Evolutionary conservation across 176 grass and related monocot species (phyloP).

Genomic region (Avena atlantica): DNA sequence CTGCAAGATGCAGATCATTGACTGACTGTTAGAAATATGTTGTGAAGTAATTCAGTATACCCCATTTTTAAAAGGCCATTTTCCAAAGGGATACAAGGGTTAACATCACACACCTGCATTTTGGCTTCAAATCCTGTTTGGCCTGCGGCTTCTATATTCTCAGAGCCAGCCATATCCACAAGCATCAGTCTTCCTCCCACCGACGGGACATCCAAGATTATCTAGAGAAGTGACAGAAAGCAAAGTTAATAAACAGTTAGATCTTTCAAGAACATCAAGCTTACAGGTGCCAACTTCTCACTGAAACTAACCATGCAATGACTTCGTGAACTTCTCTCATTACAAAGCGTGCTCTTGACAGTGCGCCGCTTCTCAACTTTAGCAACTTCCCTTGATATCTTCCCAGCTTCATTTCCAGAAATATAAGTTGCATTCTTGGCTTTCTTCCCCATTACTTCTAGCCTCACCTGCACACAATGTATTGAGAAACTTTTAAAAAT

Average conservation of each 20-base stretch:
- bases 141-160: conserved; percentile 94
- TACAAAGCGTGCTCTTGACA: conserved; percentile 89
- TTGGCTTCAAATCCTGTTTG: conserved; percentile 92
- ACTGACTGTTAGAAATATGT: background rate
- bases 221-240: conserved; percentile 41
- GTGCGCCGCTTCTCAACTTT: conserved; percentile 84
- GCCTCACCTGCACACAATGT: conserved; percentile 53
- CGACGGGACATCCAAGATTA: conserved; percentile 90
- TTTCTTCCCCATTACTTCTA: conserved; percentile 93
- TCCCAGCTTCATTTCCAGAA: conserved; percentile 83
- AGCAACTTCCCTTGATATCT: conserved; percentile 81
- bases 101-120: conserved; percentile 70
- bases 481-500: conserved; percentile 34
- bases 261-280: background rate
- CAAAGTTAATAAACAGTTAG: background rate
- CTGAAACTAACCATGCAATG: conserved; percentile 82
- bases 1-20: background rate
- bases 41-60: background rate
- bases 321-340: conserved; percentile 88
- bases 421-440: conserved; percentile 91
- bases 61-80: background rate
- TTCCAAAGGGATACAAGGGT: background rate
- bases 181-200: conserved; percentile 95
- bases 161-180: conserved; percentile 96
- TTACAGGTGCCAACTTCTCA: conserved; percentile 1